Evolutionary conservation across 352 stramenopile genomes (phyloP).

Genomic region (Thraustochytrium sp.): DNA sequence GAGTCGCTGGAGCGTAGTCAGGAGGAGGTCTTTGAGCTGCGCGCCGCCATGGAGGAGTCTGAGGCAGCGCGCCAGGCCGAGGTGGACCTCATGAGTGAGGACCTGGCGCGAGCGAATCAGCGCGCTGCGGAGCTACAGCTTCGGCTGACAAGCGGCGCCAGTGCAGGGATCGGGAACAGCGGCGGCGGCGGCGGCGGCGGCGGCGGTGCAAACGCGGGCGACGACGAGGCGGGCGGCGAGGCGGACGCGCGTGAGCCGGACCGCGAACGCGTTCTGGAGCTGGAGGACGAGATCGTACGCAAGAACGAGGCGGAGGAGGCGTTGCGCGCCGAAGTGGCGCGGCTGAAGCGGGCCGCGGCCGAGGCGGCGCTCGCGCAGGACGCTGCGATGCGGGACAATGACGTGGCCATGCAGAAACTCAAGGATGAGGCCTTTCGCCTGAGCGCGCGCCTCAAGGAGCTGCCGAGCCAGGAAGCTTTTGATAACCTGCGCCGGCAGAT

Average conservation of each 20-base stretch:
- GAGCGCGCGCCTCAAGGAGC: slow-evolving; percentile 74
- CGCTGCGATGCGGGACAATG: slow-evolving; percentile 52
- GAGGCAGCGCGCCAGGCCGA: slow-evolving; percentile 62
- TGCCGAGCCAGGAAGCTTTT: slow-evolving; percentile 73
- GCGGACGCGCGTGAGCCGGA: no score
- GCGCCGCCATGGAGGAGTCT: slow-evolving; percentile 58
- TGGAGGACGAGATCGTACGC: slow-evolving; percentile 58
- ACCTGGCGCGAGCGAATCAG: slow-evolving; percentile 79
- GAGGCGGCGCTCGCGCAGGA: neutral
- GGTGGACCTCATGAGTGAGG: slow-evolving; percentile 78
- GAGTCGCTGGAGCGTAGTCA: slow-evolving; percentile 59
- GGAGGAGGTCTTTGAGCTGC: slow-evolving; percentile 57
- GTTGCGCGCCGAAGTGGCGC: neutral
- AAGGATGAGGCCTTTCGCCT: slow-evolving; percentile 71
- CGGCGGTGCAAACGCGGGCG: no score
- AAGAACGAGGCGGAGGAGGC: slow-evolving; percentile 54
- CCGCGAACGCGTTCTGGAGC: slow-evolving; percentile 51
- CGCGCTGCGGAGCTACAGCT: slow-evolving; percentile 60
- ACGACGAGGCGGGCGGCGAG: no score
- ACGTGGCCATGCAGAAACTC: slow-evolving; percentile 65
- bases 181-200: no score
- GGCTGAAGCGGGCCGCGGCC: slow-evolving; percentile 18
- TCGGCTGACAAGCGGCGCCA: slow-evolving; percentile 52
- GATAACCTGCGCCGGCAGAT: slow-evolving; percentile 79
- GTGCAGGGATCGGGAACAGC: neutral